Conservation (phyloP, 345 rosid species). For the Gossypium arboreum region DNA sequence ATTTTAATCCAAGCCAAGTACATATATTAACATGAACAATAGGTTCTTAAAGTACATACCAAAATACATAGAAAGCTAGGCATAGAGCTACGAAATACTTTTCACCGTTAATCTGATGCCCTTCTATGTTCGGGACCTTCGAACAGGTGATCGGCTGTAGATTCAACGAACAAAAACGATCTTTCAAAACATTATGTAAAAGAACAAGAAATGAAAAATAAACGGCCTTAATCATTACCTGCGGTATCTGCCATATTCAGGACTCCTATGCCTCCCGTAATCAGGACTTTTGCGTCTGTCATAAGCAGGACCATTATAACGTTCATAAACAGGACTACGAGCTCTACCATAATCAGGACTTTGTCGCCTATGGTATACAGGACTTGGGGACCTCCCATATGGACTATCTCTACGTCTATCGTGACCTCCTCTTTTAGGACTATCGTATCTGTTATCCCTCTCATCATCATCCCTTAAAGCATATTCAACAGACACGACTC, state of each 20-base stretch:
- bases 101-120: slow-evolving; percentile 3
- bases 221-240: too few species aligned
- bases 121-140: slow-evolving; percentile 9
- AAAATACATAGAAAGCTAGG: too few species aligned
- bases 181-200: too few species aligned
- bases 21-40: background rate
- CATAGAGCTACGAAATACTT: background rate
- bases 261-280: slow-evolving; percentile 3
- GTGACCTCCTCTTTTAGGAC: too few species aligned
- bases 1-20: background rate
- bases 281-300: slow-evolving; percentile 18
- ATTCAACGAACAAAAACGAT: too few species aligned
- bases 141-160: too few species aligned
- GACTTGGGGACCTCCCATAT: slow-evolving; percentile 27
- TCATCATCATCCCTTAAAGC: slow-evolving; percentile 37
- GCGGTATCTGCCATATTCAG: too few species aligned
- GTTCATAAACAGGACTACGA: background rate
- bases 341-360: slow-evolving; percentile 17
- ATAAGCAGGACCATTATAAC: slow-evolving; percentile 42
- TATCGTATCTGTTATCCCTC: slow-evolving; percentile 21
- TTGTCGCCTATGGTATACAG: too few species aligned
- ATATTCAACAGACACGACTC: slow-evolving; percentile 75
- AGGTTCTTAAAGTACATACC: background rate
- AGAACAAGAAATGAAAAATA: too few species aligned
- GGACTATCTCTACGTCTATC: slow-evolving; percentile 13